A percentile compares a stretch with the other conserved stretches of the same genome.
Conservation (phyloP, 1,139 yeast species). For the Suhomyces kunorum region DNA sequence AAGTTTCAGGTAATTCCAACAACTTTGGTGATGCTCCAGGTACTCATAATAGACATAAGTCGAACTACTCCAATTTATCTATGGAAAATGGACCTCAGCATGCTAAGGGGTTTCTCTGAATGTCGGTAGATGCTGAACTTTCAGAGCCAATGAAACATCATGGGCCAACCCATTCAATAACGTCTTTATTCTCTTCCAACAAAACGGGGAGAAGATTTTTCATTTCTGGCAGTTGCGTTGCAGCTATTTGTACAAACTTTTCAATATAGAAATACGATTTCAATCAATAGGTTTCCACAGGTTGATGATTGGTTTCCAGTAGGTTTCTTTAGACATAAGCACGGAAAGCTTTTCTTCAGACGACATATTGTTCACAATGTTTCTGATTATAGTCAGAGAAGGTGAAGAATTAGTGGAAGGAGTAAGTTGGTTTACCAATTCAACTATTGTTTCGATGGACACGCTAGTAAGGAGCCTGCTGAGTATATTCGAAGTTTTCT, state of each 20-base stretch:
- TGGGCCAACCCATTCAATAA: background rate
- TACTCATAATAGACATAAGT: slow-evolving; percentile 33
- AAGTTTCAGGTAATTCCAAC: slow-evolving; percentile 1
- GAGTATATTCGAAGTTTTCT: background rate
- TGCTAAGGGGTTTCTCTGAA: slow-evolving; percentile 31
- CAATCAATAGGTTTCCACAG: background rate
- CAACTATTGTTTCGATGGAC: background rate
- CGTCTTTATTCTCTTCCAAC: too few species aligned
- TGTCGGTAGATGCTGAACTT: background rate
- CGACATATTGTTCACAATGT: background rate
- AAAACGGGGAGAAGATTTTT: background rate
- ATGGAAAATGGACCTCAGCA: slow-evolving; percentile 33
- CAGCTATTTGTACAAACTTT: slow-evolving; percentile 3
- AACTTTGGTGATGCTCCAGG: background rate
- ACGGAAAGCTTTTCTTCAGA: background rate
- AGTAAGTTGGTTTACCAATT: too few species aligned
- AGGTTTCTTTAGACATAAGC: background rate
- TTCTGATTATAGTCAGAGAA: background rate
- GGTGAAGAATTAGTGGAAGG: background rate
- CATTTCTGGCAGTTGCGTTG: slow-evolving; percentile 9
- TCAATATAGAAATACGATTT: background rate
- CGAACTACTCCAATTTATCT: slow-evolving; percentile 28
- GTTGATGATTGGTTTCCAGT: background rate
- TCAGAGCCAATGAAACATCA: too few species aligned
- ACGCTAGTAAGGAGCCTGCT: background rate